Base-by-base conservation (phyloP, 2,329 filamentous ascomycete species). In the Sporothrix luriei region DNA sequence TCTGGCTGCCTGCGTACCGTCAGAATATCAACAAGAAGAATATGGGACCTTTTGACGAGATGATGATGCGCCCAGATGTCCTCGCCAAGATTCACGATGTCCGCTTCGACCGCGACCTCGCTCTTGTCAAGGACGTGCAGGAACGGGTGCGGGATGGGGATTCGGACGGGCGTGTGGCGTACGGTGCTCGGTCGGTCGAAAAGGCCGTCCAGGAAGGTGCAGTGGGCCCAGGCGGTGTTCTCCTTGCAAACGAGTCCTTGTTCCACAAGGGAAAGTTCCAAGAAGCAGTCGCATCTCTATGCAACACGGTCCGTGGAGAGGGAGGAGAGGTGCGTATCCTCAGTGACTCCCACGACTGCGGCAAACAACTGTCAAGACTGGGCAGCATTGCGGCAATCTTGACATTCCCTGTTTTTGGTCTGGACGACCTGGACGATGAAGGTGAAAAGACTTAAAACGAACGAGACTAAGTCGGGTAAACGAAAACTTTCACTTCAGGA, bases 21-120 rank as follows among this genome's bases (percentile, higher is more conserved):
- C 38, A 62, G n/a, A 62, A 62, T 9, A 46, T 46, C 21, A 29
- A 43, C 21, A 62, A 48, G 14, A 62, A 62, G 40, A 62, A 62
- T 19, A 62, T 48, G 59, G 21, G 59, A 6, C 40, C 59, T 4
- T 62, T 62, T 62, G 59, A 62, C 40, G 59, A 62, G 59, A 62
- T 62, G 59, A 16, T 48, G 14, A 62, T 62, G 59, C 59, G 59
- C 24, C 21, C 43, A 16, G 59, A 62, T 10, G 59, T 62, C 40
- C 59, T 62, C 13, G 24, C 59, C 24, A 46, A 48, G 40, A 48
- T 62, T 13, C 59, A 62, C 59, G 48, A 62, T 6, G 59, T 62
- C 7, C 59, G 59, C 14, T 62, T 48, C 21, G 59, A 48, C 59
- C n/a, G 43, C 40, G 59, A 46, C 7, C 43, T 48, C 40, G n/a